Evolutionary conservation across 2,329 filamentous ascomycete genomes (phyloP).

Genomic region (Fusarium udum): DNA sequence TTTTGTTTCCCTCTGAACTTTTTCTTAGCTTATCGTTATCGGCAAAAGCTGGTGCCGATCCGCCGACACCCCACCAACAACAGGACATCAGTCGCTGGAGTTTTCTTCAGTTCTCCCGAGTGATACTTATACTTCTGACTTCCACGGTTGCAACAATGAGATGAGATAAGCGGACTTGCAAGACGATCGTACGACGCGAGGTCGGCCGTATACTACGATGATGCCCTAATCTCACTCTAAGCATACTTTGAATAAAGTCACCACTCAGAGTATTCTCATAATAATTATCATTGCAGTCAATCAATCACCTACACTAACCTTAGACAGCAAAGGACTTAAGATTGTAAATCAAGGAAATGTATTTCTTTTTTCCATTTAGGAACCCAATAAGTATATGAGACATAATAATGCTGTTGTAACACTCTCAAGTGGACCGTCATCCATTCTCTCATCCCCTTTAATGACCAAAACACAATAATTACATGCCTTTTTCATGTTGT

Average conservation of each 20-base stretch:
- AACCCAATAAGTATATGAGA: slow-evolving; percentile 32
- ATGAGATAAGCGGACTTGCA: neutral
- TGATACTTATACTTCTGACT: slow-evolving; percentile 3
- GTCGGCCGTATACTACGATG: neutral
- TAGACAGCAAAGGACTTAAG: neutral
- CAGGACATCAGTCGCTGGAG: neutral
- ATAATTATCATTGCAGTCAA: neutral
- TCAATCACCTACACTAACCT: neutral
- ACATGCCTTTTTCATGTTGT: slow-evolving; percentile 39
- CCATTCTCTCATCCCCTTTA: slow-evolving; percentile 24
- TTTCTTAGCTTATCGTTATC: slow-evolving; percentile 31
- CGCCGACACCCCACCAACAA: slow-evolving; percentile 26
- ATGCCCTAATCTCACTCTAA: neutral
- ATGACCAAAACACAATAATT: slow-evolving; percentile 31
- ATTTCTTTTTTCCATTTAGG: slow-evolving; percentile 39
- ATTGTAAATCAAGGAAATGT: slow-evolving; percentile 29
- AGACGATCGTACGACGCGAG: neutral
- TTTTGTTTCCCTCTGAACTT: slow-evolving; percentile 28
- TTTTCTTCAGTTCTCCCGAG: neutral
- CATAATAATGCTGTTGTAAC: slow-evolving; percentile 28
- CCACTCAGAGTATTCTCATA: neutral
- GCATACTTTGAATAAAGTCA: neutral
- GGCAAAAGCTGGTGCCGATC: slow-evolving; percentile 38
- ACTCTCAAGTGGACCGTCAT: slow-evolving; percentile 18
- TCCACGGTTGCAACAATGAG: neutral